A percentile compares a stretch with the other conserved stretches of the same genome.
These are phyloP conservation scores for Seiridium unicorne DNA, from an alignment of 2,329 filamentous ascomycete species.

Conservation along the genomic window DNA sequence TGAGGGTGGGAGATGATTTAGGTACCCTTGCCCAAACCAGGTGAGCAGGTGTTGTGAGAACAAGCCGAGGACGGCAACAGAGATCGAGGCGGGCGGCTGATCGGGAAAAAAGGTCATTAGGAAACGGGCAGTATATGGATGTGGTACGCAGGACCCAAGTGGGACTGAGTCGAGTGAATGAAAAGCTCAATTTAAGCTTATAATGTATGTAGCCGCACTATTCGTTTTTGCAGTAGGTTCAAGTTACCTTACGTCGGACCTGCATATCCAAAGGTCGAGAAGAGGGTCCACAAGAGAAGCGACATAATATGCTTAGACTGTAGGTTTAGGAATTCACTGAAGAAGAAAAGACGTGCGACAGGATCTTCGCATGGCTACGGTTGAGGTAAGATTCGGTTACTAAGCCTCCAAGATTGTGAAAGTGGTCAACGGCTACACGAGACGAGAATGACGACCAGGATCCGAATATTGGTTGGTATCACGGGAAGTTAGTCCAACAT, in stretches of 20 bases:
- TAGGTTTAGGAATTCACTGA: too few relatives aligned
- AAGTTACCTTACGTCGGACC: too few relatives aligned
- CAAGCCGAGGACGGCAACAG: background rate
- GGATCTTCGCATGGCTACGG: too few relatives aligned
- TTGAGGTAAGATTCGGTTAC: background rate
- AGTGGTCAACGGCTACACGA: background rate
- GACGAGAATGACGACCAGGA: background rate
- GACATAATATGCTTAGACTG: too few relatives aligned
- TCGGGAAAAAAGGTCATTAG: background rate
- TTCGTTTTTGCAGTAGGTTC: background rate
- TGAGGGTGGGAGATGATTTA: too few relatives aligned
- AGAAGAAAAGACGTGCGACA: too few relatives aligned
- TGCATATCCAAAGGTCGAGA: too few relatives aligned
- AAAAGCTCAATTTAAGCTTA: constrained; percentile 11
- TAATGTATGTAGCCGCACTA: constrained; percentile 9
- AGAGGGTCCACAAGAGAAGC: too few relatives aligned
- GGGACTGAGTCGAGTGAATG: background rate
- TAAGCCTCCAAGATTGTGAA: background rate
- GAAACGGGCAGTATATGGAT: background rate
- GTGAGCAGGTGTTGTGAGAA: too few relatives aligned
- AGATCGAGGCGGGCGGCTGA: background rate
- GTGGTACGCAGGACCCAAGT: background rate
- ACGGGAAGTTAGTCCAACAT: background rate
- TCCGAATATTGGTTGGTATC: background rate
- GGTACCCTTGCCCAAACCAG: too few relatives aligned